Conservation (phyloP, 345 rosid genomes). For the Aurinia saxatilis region DNA sequence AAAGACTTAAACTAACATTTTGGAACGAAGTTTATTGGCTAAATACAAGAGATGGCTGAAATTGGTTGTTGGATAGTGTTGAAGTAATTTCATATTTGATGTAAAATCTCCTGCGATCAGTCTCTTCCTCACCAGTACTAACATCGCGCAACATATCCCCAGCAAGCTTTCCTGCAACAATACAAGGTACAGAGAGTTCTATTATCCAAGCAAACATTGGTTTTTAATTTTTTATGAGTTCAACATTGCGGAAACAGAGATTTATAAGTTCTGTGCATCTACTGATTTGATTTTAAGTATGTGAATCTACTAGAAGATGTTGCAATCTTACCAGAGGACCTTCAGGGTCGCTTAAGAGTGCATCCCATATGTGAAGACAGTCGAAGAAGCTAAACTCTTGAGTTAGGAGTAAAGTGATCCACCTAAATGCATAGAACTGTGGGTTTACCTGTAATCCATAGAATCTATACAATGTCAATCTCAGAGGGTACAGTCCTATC, state of each 20-base stretch:
- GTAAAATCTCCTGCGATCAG: constrained; percentile 44
- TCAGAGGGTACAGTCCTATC: background rate
- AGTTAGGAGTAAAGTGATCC: constrained; percentile 97
- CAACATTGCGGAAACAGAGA: background rate
- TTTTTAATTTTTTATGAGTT: background rate
- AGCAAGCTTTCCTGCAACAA: constrained; percentile 78
- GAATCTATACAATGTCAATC: constrained; percentile 4
- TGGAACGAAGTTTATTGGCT: constrained; percentile 76
- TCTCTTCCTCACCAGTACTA: constrained; percentile 55
- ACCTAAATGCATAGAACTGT: constrained; percentile 92
- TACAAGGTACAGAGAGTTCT: background rate
- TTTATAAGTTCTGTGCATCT: background rate
- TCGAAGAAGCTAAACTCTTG: constrained; percentile 91
- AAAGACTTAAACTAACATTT: constrained; percentile 19
- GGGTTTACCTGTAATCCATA: constrained; percentile 72
- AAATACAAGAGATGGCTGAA: constrained; percentile 83
- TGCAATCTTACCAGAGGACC: constrained; percentile 72
- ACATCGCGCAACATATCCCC: constrained; percentile 93
- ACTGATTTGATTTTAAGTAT: background rate
- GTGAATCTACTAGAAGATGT: background rate
- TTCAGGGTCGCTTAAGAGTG: constrained; percentile 86
- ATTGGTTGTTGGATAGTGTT: constrained; percentile 72
- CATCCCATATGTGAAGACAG: constrained; percentile 92
- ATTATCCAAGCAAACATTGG: background rate
- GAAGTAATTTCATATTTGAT: constrained; percentile 69